These are phyloP conservation scores for Picea sitchensis DNA, from an alignment of 75 land plant species.

Conservation along the genomic window DNA sequence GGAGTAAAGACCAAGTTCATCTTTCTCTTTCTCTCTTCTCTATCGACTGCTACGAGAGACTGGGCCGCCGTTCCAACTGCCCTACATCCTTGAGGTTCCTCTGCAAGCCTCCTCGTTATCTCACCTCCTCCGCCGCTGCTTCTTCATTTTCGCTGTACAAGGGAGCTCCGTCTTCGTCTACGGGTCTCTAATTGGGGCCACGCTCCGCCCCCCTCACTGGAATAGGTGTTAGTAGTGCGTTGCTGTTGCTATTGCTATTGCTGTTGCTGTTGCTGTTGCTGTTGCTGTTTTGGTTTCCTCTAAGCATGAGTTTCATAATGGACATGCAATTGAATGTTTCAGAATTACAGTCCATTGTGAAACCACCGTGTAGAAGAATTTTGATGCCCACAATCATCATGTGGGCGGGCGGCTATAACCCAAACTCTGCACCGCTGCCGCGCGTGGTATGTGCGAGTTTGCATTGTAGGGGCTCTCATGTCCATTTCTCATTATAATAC, in stretches of 20 bases:
- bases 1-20: conserved; percentile 16
- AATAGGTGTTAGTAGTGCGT: background rate
- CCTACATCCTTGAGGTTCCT: conserved; percentile 2
- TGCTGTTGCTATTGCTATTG: background rate
- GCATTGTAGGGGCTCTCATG: conserved; percentile 10
- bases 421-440: conserved; percentile 4
- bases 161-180: background rate
- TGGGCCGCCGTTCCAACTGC: conserved; percentile 14
- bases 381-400: background rate
- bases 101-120: background rate
- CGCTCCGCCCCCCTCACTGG: background rate
- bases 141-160: background rate
- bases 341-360: too few species aligned
- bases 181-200: too few species aligned
- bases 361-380: background rate
- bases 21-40: conserved; percentile 49
- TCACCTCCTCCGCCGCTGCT: background rate
- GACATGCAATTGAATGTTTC: too few species aligned
- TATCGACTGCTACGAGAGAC: conserved; percentile 39
- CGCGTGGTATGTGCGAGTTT: background rate
- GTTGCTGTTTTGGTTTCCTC: background rate
- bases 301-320: background rate
- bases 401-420: conserved; percentile 9
- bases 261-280: background rate
- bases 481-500: background rate